Conservation (phyloP, 805 yeast genomes). For the Scheffersomyces spartinae region DNA sequence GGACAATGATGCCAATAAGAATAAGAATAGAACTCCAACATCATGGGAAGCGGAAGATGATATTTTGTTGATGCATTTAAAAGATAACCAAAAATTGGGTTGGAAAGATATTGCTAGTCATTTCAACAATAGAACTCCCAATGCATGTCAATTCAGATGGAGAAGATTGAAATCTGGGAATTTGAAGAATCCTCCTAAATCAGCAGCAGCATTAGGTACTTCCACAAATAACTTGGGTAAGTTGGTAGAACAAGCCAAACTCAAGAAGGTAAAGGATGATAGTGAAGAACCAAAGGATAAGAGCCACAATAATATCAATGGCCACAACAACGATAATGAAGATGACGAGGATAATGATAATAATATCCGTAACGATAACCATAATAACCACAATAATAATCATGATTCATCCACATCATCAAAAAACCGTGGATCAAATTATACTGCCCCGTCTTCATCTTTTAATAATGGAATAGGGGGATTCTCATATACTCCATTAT, state of each 20-base stretch:
- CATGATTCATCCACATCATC: too few species aligned
- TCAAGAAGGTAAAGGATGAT: slow-evolving; percentile 4
- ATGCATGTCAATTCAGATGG: slow-evolving; percentile 38
- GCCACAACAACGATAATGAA: slow-evolving; percentile 2
- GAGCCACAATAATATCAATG: slow-evolving; percentile 1
- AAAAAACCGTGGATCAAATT: too few species aligned
- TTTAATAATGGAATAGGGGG: too few species aligned
- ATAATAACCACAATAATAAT: slow-evolving; percentile 4
- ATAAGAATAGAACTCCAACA: slow-evolving; percentile 37
- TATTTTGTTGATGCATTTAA: slow-evolving; percentile 31
- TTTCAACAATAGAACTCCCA: slow-evolving; percentile 33
- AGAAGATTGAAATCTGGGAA: slow-evolving; percentile 33
- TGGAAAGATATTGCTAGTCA: slow-evolving; percentile 37
- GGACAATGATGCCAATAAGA: too few species aligned
- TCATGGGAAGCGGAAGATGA: slow-evolving; percentile 40
- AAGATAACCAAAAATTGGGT: slow-evolving; percentile 34
- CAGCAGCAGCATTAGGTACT: slow-evolving; percentile 14
- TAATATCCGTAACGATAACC: slow-evolving; percentile 1
- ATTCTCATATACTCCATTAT: slow-evolving; percentile 22
- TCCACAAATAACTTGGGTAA: too few species aligned
- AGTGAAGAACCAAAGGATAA: background rate
- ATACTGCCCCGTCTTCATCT: too few species aligned
- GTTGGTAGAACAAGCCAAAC: too few species aligned
- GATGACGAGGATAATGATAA: slow-evolving; percentile 4
- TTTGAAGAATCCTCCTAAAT: slow-evolving; percentile 31